Percentiles rank a stretch among this genome's conserved stretches.
Conservation (phyloP, 78 protist genomes). For the Acrasis kona region DNA sequence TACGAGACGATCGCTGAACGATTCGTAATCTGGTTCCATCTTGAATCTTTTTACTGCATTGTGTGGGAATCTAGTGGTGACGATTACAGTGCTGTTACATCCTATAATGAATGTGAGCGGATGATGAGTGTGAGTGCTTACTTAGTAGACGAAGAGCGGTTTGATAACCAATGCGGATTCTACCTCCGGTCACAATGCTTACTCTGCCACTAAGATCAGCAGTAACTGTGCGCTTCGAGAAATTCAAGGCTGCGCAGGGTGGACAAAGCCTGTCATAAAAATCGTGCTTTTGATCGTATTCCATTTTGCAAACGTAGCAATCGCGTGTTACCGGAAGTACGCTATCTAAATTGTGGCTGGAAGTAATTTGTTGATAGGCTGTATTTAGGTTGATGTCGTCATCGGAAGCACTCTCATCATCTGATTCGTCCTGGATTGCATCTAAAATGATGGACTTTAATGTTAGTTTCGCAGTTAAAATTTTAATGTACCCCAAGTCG, state of each 20-base stretch:
- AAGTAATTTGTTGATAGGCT: no score
- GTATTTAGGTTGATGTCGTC: no score
- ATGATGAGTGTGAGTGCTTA: conserved; percentile 29
- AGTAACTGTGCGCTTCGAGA: conserved; percentile 13
- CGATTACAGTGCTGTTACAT: conserved; percentile 32
- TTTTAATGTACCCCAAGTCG: no score
- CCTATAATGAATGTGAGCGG: conserved; percentile 37
- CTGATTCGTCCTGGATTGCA: no score
- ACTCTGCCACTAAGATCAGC: conserved; percentile 21
- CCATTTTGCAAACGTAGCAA: conserved; percentile 40
- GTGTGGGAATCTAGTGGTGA: conserved; percentile 53
- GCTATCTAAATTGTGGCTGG: no score
- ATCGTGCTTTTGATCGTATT: conserved; percentile 13
- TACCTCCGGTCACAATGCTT: conserved; percentile 53
- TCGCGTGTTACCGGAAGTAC: no score
- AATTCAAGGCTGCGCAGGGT: conserved; percentile 51
- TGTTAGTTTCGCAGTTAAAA: no score
- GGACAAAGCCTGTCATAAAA: conserved; percentile 52
- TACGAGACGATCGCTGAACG: conserved; percentile 16
- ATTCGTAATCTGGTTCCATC: conserved; percentile 16
- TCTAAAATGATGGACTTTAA: no score
- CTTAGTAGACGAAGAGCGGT: not conserved
- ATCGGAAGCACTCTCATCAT: no score
- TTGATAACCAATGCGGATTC: not conserved
- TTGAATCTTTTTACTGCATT: conserved; percentile 43